Evolutionary conservation across 169 alveolate species (phyloP).

Genomic region (Plasmodium cynomolgi): DNA sequence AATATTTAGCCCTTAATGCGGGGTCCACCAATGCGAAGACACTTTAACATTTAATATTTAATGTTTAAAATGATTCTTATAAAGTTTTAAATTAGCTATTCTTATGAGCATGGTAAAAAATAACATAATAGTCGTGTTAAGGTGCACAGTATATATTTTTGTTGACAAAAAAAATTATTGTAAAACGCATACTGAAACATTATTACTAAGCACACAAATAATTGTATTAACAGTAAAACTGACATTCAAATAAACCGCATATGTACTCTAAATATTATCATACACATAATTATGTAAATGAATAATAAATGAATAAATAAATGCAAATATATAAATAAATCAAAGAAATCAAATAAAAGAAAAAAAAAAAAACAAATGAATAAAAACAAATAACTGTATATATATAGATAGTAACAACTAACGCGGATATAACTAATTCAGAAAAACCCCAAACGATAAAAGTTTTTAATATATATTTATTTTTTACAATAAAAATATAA

Average conservation of each 20-base stretch:
- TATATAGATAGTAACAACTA: not conserved
- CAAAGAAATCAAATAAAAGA: not conserved
- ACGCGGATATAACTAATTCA: not conserved
- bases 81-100: not conserved
- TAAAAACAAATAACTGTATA: not conserved
- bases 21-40: not conserved
- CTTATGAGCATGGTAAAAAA: not conserved
- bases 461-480: not conserved
- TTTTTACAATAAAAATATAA: not conserved
- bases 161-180: constrained; percentile 13
- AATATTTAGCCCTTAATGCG: not conserved
- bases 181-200: constrained; percentile 21
- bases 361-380: not conserved
- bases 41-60: not conserved
- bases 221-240: not conserved
- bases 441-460: not conserved
- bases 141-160: not conserved
- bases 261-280: not conserved
- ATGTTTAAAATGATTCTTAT: not conserved
- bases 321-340: not conserved
- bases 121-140: not conserved
- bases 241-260: not conserved
- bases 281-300: not conserved
- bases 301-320: not conserved
- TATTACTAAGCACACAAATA: constrained; percentile 5